Evolutionary conservation across 805 yeast species (phyloP), one percentile per base, ranked within the genome.

Genomic region (Candida golubevii): DNA sequence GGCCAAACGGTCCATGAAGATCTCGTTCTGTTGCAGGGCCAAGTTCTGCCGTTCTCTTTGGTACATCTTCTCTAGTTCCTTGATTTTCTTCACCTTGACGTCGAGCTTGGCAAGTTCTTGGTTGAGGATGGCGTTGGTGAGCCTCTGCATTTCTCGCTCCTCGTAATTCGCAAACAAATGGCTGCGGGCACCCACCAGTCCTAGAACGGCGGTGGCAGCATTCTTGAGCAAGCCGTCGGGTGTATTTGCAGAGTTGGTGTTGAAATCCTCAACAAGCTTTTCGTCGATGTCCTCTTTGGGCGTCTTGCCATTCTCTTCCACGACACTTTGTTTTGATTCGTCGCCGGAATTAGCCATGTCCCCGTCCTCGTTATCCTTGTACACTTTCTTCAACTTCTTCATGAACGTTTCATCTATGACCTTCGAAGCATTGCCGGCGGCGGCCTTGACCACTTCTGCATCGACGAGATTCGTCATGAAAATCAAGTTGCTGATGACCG

Each of bases 401-500:
- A 58, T 49, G 2, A 76, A 53, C 50, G 67, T 64, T 38, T 69
- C 72, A 51, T 77, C 79, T 53, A 75, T 65, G 1, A 69, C 70
- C 41, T 69, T 69, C 6, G 81, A 73, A 0, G 88, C 89, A 39
- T 82, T 69, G 28, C 59, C 66, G 7, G 95, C 83, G 30, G 95
- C 95, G 9, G 90, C 88, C 44, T 82, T 80, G 0, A 91, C 96
- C 18, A 85, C 85, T 34, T 83, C 84, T 10, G 91, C 85, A 57
- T 91, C 97, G 13, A 89, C 95, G 39, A 90, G 66, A 33, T 88
- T 82, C 0, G 90, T 82, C 65, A 93, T 71, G 63, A 90, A 93
- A 11, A 96, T 83, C 50, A 93, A 76, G n/a, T 95, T 91, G 32
- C 95, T 84, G 69, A 93, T 75, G 4, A 93, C 89, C 2, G 99